Evolutionary conservation across 2,329 filamentous ascomycete species (phyloP), one percentile per base, ranked within the genome.

Genomic region (Sarocladium oryzae): DNA sequence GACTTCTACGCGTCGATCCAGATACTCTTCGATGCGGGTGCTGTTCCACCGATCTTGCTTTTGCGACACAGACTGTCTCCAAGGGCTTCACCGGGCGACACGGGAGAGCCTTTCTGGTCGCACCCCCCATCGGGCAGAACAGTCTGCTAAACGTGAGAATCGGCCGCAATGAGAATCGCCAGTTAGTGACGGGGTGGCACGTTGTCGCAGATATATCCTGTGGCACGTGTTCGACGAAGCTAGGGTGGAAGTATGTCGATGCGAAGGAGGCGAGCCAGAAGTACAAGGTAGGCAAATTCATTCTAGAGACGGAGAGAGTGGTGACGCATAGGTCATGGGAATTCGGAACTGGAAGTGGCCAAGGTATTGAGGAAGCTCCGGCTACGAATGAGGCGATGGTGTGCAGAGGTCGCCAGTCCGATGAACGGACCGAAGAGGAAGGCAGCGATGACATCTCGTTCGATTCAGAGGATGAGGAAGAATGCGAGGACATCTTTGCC

Each of bases 221-320:
- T 60, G 62, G 62, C 9, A 68, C 76, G 23, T 86, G 83, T 64
- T 66, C 68, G 23, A 69, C 68, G 49, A 78, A 78, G 58, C 61
- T 86, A 8, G 83, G 83, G 16, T 86, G 83, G 83, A 85, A 85
- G 64, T 86, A 86, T 59, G 72, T 85, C 38, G 78, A 83, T 61
- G 82, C 82, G 2, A 74, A 73, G 54, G 78, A 85, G 57, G 60
- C 69, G 51, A 66, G 71, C 43, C 83, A 86, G 63, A 75, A 73
- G 61, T 86, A 86, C 70, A 86, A 86, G 65, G 72, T 85, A 48
- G 82, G 82, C 57, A 86, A 85, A 63, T 86, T 79, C 61, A 85
- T 86, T 26, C 63, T 86, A 35, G 83, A 86, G 68, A 79, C 76
- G 35, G 75, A 77, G 61, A 69, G 79, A 50, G 76, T 84, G 15